Evolutionary conservation across 108 stramenopile species (phyloP), one percentile per base, ranked within the genome.

Genomic region (Cylindrotheca closterium): DNA sequence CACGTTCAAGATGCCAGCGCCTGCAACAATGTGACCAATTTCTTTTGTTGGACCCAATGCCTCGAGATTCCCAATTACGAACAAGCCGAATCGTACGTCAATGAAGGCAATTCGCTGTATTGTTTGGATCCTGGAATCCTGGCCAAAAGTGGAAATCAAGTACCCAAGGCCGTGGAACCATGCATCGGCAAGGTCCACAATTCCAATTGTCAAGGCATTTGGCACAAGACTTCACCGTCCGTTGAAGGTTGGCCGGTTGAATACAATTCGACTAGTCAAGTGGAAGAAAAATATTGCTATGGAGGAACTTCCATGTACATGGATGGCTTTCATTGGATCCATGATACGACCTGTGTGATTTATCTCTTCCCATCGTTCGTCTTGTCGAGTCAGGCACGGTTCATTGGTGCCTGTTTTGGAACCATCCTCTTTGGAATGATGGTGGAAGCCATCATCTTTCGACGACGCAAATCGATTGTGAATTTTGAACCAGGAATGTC

Each of bases 291-390:
- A 8, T 92, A 72, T 53, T 92, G 91, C 56, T 88, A 87, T 55
- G 88, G 88, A 28, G 83, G 80, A 12, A 89, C 87, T 21, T 75
- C 79, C 67, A 93, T 93, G 92, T 91, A 87, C 68, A 90, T 90
- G 89, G 81, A 93, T 57, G 92, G 92, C 18, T 91, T 93, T 47
- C 68, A 84, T 30, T 93, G 87, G 87, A 63, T 63, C 0, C 47
- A 67, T 17, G 75, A 63, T 21, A 48, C 85, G 2, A 77, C 86
- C 25, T 95, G 94, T 70, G 77, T 90, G n/a, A 84, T 87, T 60
- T 74, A 81, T 33, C 66, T 93, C 7, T 91, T 95, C 58, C 77
- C 69, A 28, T 25, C 68, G 0, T 89, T 83, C 84, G 72, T 86
- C 7, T 57, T 95, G 60, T 63, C 79, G 15, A 75, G 78, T 18